Percentiles rank a stretch among this genome's conserved stretches.
Evolutionary conservation across 257 asterid genomes (phyloP).

Genomic region (Nicotiana undulata): DNA sequence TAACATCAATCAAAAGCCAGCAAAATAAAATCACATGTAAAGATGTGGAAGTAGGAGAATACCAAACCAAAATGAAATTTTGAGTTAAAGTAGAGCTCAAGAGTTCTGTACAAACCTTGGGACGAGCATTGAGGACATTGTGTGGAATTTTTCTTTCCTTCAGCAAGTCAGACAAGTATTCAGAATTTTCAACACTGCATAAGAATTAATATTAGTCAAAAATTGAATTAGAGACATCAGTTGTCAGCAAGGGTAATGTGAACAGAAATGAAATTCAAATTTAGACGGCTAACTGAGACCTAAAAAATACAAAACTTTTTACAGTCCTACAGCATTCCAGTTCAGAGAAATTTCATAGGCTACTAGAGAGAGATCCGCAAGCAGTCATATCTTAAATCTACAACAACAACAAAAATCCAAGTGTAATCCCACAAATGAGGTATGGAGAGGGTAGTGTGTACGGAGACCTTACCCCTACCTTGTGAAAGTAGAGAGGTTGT

Average conservation of each 20-base stretch:
- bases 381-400: background rate
- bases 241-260: slow-evolving; percentile 9
- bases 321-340: background rate
- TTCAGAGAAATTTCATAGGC: background rate
- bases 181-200: slow-evolving; percentile 96
- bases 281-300: background rate
- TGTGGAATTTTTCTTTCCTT: slow-evolving; percentile 73
- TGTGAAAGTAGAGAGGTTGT: no score
- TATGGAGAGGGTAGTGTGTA: no score
- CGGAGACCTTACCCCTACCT: no score
- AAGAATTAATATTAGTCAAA: slow-evolving; percentile 1
- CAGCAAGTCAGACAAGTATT: slow-evolving; percentile 66
- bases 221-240: slow-evolving; percentile 13
- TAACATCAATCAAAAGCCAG: background rate
- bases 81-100: slow-evolving; percentile 6
- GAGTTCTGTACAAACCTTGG: slow-evolving; percentile 54
- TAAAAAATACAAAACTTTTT: background rate
- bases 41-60: slow-evolving; percentile 3
- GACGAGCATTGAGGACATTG: slow-evolving; percentile 95
- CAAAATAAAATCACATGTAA: slow-evolving; percentile 2
- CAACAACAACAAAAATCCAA: no score
- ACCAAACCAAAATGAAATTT: slow-evolving; percentile 1
- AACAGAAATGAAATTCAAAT: background rate
- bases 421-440: no score
- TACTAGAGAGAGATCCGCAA: background rate